Base-by-base conservation (phyloP, 192 early-diverging fungal genomes). In the Backusella westeae region DNA sequence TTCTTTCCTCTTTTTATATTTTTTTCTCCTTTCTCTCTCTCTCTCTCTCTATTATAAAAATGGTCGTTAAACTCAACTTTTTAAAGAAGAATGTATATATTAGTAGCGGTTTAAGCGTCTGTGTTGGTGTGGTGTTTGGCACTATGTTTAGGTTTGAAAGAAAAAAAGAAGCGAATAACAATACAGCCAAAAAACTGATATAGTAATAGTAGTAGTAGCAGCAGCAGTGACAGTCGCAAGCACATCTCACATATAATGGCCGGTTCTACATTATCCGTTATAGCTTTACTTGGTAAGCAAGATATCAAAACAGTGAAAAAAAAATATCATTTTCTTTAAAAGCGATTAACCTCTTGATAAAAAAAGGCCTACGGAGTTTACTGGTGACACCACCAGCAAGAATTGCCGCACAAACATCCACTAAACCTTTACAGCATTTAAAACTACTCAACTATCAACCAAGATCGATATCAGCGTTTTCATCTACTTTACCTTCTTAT, bases 91-190 rank as follows among this genome's bases (percentile, higher is more conserved):
- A 26, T 21, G 67, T 59, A 26, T 35, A 39, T 17, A 6, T 76
- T 12, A 34, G 53, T 23, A 34, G 72, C 2, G 26, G 44, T 32
- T 19, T 73, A 29, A 53, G 65, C 9, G 17, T 75, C n/a, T 75
- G 59, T 46, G 42, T 75, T 32, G 63, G 74, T 42, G 38, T 75
- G 2, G 42, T 75, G 6, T 67, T 75, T 75, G 74, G 74, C 17
- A 63, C 59, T 19, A 21, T 66, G 12, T 74, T 67, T 41, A 38
- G 59, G 59, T 66, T 10, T 39, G 38, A 73, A 17, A 44, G 42
- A 44, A 44, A 44, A 15, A 44, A 44, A 53, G 14, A 6, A 32
- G 8, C 2, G 15, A 10, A 6, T 29, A 0, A 6, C 15, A 72
- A 32, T 9, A 26, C 39, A 23, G 4, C 10, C 15, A 44, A 44